phyloP scores from a whole-genome alignment of 768 basidiomycete genomes.

The Collybia sordida region DNA sequence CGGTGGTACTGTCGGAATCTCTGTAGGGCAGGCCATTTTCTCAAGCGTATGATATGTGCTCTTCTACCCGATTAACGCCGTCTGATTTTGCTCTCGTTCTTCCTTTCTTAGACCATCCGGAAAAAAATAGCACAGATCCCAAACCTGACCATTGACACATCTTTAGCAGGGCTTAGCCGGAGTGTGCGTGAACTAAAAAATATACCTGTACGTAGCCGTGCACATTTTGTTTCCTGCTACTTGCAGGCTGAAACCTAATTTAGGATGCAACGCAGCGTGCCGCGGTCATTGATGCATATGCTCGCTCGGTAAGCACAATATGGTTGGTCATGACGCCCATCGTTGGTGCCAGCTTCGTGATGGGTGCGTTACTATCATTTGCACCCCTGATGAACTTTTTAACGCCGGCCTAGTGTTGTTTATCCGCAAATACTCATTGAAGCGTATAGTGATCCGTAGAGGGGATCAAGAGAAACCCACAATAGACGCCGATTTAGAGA shows the following conservation, averaged over 20 bases:
- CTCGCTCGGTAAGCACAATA: conserved; percentile 58
- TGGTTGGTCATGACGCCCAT: conserved; percentile 69
- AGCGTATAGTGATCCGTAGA: conserved; percentile 45
- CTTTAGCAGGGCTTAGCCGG: conserved; percentile 42
- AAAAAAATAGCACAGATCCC: conserved; percentile 37
- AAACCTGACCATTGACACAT: conserved; percentile 37
- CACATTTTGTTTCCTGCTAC: not conserved
- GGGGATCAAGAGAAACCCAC: conserved; percentile 31
- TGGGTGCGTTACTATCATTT: conserved; percentile 36
- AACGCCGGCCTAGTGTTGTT: conserved; percentile 42
- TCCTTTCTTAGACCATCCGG: conserved; percentile 30
- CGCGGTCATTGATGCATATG: conserved; percentile 59
- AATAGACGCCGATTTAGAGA: conserved; percentile 16
- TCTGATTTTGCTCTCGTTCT: not conserved
- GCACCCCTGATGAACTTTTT: conserved; percentile 2
- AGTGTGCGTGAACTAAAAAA: conserved; percentile 43
- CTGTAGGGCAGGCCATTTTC: conserved; percentile 72
- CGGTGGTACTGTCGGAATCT: conserved; percentile 77
- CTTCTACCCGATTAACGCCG: not conserved
- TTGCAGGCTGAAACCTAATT: not conserved
- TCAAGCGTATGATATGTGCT: conserved; percentile 42
- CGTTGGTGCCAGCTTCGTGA: conserved; percentile 49
- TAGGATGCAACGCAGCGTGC: conserved; percentile 51
- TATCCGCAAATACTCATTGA: conserved; percentile 58
- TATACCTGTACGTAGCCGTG: conserved; percentile 36